Evolutionary conservation across 1,139 yeast genomes (phyloP).

Genomic region (Lipomyces yarrowii): DNA sequence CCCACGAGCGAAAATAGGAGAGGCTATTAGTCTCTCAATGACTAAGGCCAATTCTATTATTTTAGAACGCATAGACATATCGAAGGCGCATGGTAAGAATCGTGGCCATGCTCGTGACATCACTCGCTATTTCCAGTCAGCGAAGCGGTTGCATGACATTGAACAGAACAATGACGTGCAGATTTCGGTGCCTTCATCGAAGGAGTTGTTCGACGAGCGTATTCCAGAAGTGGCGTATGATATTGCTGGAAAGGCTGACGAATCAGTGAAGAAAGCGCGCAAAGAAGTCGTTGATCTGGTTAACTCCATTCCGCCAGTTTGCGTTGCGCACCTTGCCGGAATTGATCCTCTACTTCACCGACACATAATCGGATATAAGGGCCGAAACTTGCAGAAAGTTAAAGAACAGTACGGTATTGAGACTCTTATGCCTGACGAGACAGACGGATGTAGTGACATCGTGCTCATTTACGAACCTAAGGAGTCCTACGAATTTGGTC

Average conservation of each 20-base stretch:
- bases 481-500: slow-evolving; percentile 48
- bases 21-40: slow-evolving; percentile 61
- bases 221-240: slow-evolving; percentile 48
- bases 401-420: slow-evolving; percentile 56
- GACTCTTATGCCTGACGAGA: slow-evolving; percentile 58
- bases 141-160: slow-evolving; percentile 48
- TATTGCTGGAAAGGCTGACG: slow-evolving; percentile 50
- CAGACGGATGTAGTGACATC: slow-evolving; percentile 45
- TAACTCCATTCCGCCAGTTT: slow-evolving; percentile 70
- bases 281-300: slow-evolving; percentile 71
- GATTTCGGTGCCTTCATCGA: slow-evolving; percentile 58
- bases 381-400: slow-evolving; percentile 49
- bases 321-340: slow-evolving; percentile 61
- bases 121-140: slow-evolving; percentile 63
- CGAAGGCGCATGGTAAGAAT: slow-evolving; percentile 85
- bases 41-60: slow-evolving; percentile 56
- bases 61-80: slow-evolving; percentile 75
- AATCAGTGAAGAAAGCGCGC: slow-evolving; percentile 57
- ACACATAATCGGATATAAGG: slow-evolving; percentile 46
- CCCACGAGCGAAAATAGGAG: slow-evolving; percentile 61
- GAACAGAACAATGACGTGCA: slow-evolving; percentile 52
- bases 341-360: slow-evolving; percentile 68
- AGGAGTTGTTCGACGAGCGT: slow-evolving; percentile 41
- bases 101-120: slow-evolving; percentile 72
- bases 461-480: slow-evolving; percentile 47